Base-by-base conservation (phyloP, 352 stramenopile genomes). In the Globisporangium carolinianum region DNA sequence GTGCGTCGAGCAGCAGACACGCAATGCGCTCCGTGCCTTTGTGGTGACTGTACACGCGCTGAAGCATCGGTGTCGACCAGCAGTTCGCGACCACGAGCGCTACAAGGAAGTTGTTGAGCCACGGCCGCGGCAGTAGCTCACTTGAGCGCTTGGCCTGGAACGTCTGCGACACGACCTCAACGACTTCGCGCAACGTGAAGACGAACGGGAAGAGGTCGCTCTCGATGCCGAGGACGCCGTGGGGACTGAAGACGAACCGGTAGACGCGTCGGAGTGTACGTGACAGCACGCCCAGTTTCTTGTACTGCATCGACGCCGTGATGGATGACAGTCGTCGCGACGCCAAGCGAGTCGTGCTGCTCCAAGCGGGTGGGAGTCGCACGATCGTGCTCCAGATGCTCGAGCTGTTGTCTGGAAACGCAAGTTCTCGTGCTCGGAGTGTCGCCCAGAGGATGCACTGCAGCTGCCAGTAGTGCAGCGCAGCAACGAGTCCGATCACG, bases 121-220 rank as follows among this genome's bases (percentile, higher is more conserved):
- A 59, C 9, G n/a, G 47, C 0, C 46, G 32, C 4, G 46, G 18
- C 7, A 65, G 57, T 3, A 61, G 18, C 15, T 36, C 18, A 38
- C 66, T 69, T 2, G 52, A 65, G 11, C 50, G 50, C 24, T 61
- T 43, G 12, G 58, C 61, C 53, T 69, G 61, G 61, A 58, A 51
- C 0, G 51, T 51, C 32, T 72, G 57, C 9, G 54, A 50, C 0
- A 61, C 55, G 37, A 66, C 53, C 53, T 69, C 61, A 15, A 57
- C n/a, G 1, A 47, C 14, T 36, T 71, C 65, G 35, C 49, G 56
- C 4, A 57, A 6, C n/a, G 60, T 53, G 42, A 55, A 63, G 7
- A 59, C 24, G 36, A 32, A 3, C 7, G 41, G 18, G 24, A 65
- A 65, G 3, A 54, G 11, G 11, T n/a, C 17, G 7, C 54, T 49